Evolutionary conservation across 208 protist genomes (phyloP).

Genomic region (Trypanosoma cruzi): DNA sequence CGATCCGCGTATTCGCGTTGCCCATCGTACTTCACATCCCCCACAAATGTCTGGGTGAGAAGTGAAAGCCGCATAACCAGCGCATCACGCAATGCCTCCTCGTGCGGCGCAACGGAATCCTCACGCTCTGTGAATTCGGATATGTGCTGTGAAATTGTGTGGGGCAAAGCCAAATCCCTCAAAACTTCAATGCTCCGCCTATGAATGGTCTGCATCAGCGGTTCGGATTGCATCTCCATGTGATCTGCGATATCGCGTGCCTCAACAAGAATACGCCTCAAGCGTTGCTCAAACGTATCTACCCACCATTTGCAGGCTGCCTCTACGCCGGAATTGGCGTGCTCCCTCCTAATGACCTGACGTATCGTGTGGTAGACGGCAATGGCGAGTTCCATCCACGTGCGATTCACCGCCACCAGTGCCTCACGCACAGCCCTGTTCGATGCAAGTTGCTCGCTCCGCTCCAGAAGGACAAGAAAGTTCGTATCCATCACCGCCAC

Average conservation of each 20-base stretch:
- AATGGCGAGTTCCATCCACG: conserved; percentile 68
- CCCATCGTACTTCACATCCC: conserved; percentile 44
- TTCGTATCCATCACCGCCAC: conserved; percentile 87
- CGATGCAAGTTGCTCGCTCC: conserved; percentile 51
- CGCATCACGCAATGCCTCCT: conserved; percentile 54
- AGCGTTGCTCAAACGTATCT: conserved; percentile 22
- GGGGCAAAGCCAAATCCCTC: conserved; percentile 48
- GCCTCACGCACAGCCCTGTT: conserved; percentile 65
- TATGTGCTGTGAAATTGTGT: conserved; percentile 67
- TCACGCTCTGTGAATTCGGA: conserved; percentile 71
- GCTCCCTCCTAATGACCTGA: conserved; percentile 34
- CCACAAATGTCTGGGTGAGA: conserved; percentile 59
- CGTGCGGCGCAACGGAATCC: conserved; percentile 65
- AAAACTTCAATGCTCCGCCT: conserved; percentile 25
- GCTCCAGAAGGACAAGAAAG: conserved; percentile 83
- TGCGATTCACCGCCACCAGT: conserved; percentile 70
- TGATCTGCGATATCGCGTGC: conserved; percentile 24
- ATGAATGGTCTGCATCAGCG: conserved; percentile 33
- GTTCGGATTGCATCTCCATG: neutral
- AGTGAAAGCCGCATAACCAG: conserved; percentile 57
- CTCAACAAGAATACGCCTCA: conserved; percentile 27
- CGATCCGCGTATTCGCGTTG: conserved; percentile 62
- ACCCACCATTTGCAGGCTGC: conserved; percentile 43
- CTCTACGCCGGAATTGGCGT: conserved; percentile 48
- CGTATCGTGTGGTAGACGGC: conserved; percentile 69